Base-by-base conservation (phyloP, 768 basidiomycete genomes). In the Tricholoma sp. region DNA sequence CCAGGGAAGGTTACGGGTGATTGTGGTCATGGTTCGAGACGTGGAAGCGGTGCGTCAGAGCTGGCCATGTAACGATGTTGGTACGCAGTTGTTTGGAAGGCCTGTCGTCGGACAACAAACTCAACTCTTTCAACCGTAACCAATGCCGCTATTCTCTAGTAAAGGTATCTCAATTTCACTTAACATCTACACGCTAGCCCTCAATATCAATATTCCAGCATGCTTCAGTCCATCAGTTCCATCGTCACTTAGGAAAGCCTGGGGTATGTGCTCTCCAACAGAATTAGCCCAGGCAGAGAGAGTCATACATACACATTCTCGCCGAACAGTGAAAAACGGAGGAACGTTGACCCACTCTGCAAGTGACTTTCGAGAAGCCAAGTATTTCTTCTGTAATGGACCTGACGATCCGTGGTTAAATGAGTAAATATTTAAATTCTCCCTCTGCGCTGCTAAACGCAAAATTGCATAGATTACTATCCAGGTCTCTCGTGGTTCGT, bases 1-100 rank as follows among this genome's bases (percentile, higher is more conserved):
- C 77, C 83, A 86, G 4, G 94, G 94, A n/a, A 97, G 75, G 70
- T 89, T 89, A 64, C 81, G 82, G 22, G 93, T 95, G 61, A 96
- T 81, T 55, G 81, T 63, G 54, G 86, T 88, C 89, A 91, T 91
- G 66, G 72, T 71, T 16, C 39, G 41, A 24, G 54, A 54, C 35
- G 53, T 14, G 14, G 49, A 18, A 50, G 50, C 24, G 37, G 14
- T 37, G 29, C 35, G 11, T 37, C 12, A n/a, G n/a, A n/a, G n/a
- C n/a, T n/a, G n/a, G n/a, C n/a, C n/a, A n/a, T n/a, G n/a, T n/a
- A n/a, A n/a, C n/a, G n/a, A n/a, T n/a, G 24, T 27, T 27, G 24
- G 3, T 27, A 27, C 24, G 24, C 24, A 27, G 24, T 27, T 27
- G 24, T 27, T 27, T 27, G 24, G 24, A n/a, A n/a, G n/a, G n/a